Evolutionary conservation across 306 rosid genomes (phyloP).

Genomic region (Lotus japonicus): DNA sequence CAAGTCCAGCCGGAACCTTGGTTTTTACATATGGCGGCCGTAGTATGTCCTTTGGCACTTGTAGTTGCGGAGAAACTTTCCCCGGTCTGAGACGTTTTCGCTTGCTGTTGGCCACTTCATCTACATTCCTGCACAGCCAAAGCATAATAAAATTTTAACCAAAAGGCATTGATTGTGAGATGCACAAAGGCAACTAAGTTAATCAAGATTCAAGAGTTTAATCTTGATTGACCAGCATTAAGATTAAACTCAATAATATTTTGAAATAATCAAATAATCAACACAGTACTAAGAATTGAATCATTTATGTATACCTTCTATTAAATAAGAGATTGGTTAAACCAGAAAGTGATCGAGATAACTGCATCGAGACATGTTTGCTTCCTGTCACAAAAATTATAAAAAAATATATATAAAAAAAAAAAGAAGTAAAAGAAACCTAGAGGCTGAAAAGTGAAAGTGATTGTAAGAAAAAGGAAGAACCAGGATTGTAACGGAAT

Average conservation of each 20-base stretch:
- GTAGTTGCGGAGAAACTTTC: slow-evolving; percentile 64
- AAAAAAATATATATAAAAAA: neutral
- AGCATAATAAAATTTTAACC: slow-evolving; percentile 6
- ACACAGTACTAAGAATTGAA: too few species aligned
- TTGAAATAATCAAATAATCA: too few species aligned
- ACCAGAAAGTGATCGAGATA: slow-evolving; percentile 66
- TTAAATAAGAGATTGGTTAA: slow-evolving; percentile 66
- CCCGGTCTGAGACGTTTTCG: slow-evolving; percentile 74
- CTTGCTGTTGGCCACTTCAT: slow-evolving; percentile 39
- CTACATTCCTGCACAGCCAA: slow-evolving; percentile 47
- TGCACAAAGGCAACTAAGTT: neutral
- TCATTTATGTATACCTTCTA: too few species aligned
- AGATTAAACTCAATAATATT: too few species aligned
- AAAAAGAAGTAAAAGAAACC: neutral
- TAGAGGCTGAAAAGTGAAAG: neutral
- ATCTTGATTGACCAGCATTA: neutral
- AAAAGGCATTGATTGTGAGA: neutral
- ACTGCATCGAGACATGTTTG: slow-evolving; percentile 61
- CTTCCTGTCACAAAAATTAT: slow-evolving; percentile 30
- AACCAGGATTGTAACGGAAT: slow-evolving; percentile 48
- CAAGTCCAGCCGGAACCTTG: slow-evolving; percentile 54
- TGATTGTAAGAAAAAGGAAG: neutral
- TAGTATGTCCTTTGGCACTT: slow-evolving; percentile 61
- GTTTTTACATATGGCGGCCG: slow-evolving; percentile 80
- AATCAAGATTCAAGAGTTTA: neutral